Conservation (phyloP, 441 rosid genomes). For the Erodium moschatum region DNA sequence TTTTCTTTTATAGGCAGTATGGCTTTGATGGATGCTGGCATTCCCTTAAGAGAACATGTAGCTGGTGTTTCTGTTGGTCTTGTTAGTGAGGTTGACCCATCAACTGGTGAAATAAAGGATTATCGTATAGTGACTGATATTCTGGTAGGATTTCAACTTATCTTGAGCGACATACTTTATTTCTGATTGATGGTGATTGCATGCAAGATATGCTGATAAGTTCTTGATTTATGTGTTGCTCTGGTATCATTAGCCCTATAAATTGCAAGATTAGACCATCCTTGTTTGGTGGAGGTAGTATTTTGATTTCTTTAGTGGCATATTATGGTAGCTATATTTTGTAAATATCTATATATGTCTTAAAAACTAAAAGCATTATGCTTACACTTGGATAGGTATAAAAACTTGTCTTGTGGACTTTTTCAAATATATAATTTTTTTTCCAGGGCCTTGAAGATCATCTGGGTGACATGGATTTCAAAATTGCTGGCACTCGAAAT, state of each 20-base stretch:
- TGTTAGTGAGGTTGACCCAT: conserved; percentile 64
- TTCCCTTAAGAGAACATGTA: conserved; percentile 74
- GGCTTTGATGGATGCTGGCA: conserved; percentile 97
- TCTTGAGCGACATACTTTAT: conserved; percentile 17
- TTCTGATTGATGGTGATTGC: conserved; percentile 8
- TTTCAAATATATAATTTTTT: conserved; percentile 18
- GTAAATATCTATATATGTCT: background rate
- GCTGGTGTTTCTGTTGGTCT: conserved; percentile 98
- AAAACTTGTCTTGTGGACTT: background rate
- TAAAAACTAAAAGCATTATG: conserved; percentile 1
- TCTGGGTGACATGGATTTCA: conserved; percentile 96
- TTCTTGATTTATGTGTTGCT: background rate
- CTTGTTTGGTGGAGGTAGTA: conserved; percentile 6
- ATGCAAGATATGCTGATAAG: background rate
- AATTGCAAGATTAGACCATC: background rate
- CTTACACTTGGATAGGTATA: background rate
- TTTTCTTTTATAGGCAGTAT: conserved; percentile 62
- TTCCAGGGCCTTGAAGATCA: conserved; percentile 92
- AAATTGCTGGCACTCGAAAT: conserved; percentile 82
- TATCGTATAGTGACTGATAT: conserved; percentile 85
- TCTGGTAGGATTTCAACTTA: conserved; percentile 48
- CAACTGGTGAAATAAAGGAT: conserved; percentile 64
- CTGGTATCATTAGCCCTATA: background rate
- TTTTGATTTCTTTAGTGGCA: background rate
- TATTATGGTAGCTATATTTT: conserved; percentile 5